Evolutionary conservation across 2,329 filamentous ascomycete genomes (phyloP).

Genomic region (Curvularia hawaiiensis): DNA sequence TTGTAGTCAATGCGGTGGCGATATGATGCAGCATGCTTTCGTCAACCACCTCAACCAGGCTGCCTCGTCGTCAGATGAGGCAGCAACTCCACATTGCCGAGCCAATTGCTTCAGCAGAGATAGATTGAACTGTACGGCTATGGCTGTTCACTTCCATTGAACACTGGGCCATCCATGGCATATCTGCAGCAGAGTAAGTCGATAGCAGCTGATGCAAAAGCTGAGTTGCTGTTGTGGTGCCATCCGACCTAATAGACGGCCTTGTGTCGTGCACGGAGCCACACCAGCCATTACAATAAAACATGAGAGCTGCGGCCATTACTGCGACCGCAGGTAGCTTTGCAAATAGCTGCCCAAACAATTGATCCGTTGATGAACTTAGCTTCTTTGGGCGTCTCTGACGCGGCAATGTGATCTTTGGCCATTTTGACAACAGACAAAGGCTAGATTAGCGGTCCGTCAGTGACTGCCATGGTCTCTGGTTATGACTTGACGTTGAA

Average conservation of each 20-base stretch:
- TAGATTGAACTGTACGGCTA: conserved; percentile 32
- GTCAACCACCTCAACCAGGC: conserved; percentile 34
- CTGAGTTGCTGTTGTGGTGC: conserved; percentile 38
- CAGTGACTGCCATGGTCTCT: conserved; percentile 17
- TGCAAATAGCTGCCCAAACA: conserved; percentile 39
- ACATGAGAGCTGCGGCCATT: conserved; percentile 39
- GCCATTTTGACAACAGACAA: conserved; percentile 25
- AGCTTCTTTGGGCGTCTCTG: conserved; percentile 25
- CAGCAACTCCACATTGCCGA: conserved; percentile 34
- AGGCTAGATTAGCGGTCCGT: conserved; percentile 25
- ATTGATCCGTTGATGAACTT: conserved; percentile 34
- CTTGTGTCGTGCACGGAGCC: conserved; percentile 38
- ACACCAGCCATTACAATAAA: conserved; percentile 43
- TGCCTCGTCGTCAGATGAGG: conserved; percentile 37
- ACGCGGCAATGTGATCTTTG: conserved; percentile 23
- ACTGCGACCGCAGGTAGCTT: conserved; percentile 38
- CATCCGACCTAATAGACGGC: conserved; percentile 27
- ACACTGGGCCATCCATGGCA: conserved; percentile 18
- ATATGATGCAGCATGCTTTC: conserved; percentile 37
- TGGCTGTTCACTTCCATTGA: conserved; percentile 18
- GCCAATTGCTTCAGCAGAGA: conserved; percentile 35
- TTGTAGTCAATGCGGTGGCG: conserved; percentile 40
- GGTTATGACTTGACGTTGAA: conserved; percentile 45
- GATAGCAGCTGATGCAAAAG: conserved; percentile 26
- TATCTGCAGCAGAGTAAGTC: conserved; percentile 23